A percentile compares a stretch with the other conserved stretches of the same genome.
phyloP scores from a whole-genome alignment of 495 filamentous ascomycete species.

The Neurospora sublineolata region DNA sequence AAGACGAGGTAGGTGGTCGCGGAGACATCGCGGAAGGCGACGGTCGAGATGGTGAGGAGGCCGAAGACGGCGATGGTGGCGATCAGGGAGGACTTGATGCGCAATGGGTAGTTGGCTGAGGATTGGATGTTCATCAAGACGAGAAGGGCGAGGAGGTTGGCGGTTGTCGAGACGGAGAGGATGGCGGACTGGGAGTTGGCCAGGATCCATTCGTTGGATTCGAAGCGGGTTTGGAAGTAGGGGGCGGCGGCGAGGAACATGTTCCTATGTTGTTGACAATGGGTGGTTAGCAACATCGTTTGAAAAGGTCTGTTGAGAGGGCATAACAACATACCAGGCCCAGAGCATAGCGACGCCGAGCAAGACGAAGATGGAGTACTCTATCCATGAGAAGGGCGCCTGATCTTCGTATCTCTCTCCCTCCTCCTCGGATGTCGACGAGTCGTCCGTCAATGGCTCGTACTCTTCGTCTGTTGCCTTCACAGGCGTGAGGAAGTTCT shows the following conservation, averaged over 20 bases:
- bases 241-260: conserved; percentile 95
- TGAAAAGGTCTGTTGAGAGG: neutral
- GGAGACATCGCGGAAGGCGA: conserved; percentile 47
- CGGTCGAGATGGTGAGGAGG: conserved; percentile 69
- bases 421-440: conserved; percentile 15
- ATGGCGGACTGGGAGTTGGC: conserved; percentile 80
- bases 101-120: conserved; percentile 70
- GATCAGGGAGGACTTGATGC: conserved; percentile 61
- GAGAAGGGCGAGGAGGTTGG: conserved; percentile 62
- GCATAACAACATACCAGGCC: conserved; percentile 62
- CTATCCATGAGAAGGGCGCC: conserved; percentile 57
- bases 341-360: conserved; percentile 90
- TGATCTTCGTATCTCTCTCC: conserved; percentile 23
- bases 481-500: conserved; percentile 13
- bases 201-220: conserved; percentile 54
- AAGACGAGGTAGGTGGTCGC: conserved; percentile 64
- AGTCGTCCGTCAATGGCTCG: conserved; percentile 41
- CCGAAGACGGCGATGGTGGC: conserved; percentile 63
- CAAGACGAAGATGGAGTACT: conserved; percentile 78
- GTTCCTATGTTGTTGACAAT: conserved; percentile 49
- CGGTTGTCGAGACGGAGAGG: conserved; percentile 70
- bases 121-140: conserved; percentile 68
- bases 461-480: conserved; percentile 40
- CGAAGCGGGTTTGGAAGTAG: conserved; percentile 82
- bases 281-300: neutral